Evolutionary conservation across 495 filamentous ascomycete genomes (phyloP).

Genomic region (Trichocladium uniseriatum): DNA sequence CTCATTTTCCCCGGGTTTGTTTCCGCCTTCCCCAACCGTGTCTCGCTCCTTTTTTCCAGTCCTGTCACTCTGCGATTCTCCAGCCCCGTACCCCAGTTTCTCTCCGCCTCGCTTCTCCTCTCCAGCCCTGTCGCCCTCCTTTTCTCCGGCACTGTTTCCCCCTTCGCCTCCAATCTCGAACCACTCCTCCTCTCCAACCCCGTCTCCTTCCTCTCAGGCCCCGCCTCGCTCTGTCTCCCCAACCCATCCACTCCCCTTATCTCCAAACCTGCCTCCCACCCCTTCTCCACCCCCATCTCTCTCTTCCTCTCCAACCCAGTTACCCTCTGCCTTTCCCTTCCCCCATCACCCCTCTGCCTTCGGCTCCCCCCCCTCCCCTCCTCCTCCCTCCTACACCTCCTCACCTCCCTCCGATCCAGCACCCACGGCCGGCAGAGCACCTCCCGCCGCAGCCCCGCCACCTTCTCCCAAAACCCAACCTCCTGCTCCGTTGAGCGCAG

Average conservation of each 20-base stretch:
- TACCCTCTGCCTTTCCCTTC: conserved; percentile 6
- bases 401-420: conserved; percentile 45
- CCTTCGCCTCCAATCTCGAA: background rate
- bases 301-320: background rate
- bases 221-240: background rate
- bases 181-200: background rate
- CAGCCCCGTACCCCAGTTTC: background rate
- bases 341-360: too few species aligned
- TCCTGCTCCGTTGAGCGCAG: conserved; percentile 64
- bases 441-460: conserved; percentile 49
- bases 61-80: background rate
- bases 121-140: conserved; percentile 4
- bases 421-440: conserved; percentile 63
- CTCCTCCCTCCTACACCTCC: conserved; percentile 43
- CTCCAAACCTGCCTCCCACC: background rate
- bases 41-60: background rate
- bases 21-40: conserved; percentile 19
- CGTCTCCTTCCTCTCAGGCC: conserved; percentile 2
- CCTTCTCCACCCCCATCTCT: background rate
- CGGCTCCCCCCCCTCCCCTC: conserved; percentile 16
- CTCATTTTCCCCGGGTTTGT: too few species aligned
- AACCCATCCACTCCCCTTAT: background rate
- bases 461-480: conserved; percentile 64
- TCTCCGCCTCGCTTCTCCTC: background rate
- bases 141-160: background rate